Conservation (phyloP, 495 filamentous ascomycete species). For the Talaromyces proteolyticus region DNA sequence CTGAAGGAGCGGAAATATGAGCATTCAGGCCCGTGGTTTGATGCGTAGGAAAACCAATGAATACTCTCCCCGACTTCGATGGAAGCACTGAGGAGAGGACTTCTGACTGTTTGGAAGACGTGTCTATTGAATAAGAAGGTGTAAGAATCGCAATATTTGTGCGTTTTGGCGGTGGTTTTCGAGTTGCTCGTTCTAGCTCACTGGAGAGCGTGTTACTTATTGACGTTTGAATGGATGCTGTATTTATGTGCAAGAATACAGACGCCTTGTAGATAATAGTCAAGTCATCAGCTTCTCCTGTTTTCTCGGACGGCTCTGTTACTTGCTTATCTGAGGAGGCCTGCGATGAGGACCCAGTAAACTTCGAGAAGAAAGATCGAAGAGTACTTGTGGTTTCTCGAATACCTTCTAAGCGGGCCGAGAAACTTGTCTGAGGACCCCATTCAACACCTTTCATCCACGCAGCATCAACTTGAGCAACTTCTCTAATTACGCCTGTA, state of each 20-base stretch:
- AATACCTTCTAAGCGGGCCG: slow-evolving; percentile 28
- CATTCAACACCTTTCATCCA: slow-evolving; percentile 89
- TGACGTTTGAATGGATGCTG: slow-evolving; percentile 70
- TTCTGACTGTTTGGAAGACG: slow-evolving; percentile 57
- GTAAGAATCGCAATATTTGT: slow-evolving; percentile 83
- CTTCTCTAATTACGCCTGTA: slow-evolving; percentile 63
- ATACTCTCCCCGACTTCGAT: slow-evolving; percentile 79
- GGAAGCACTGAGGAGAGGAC: slow-evolving; percentile 90
- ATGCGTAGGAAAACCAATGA: slow-evolving; percentile 95
- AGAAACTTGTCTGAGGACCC: slow-evolving; percentile 52
- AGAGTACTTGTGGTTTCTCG: slow-evolving; percentile 52
- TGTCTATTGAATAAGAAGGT: slow-evolving; percentile 79
- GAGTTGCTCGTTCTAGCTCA: slow-evolving; percentile 93
- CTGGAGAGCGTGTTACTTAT: slow-evolving; percentile 60
- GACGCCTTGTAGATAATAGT: slow-evolving; percentile 59
- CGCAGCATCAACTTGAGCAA: slow-evolving; percentile 81
- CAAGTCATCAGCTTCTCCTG: slow-evolving; percentile 52
- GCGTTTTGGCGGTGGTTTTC: slow-evolving; percentile 87
- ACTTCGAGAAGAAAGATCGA: slow-evolving; percentile 72
- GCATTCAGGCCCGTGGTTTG: slow-evolving; percentile 93
- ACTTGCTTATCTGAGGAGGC: slow-evolving; percentile 26
- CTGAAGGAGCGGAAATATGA: slow-evolving; percentile 96
- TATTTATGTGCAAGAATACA: slow-evolving; percentile 83
- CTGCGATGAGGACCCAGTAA: slow-evolving; percentile 46
- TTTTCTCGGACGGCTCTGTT: slow-evolving; percentile 17